Evolutionary conservation across 129 eudicot species (phyloP), one percentile per base, ranked within the genome.

Genomic region (Helianthus tuberosus): DNA sequence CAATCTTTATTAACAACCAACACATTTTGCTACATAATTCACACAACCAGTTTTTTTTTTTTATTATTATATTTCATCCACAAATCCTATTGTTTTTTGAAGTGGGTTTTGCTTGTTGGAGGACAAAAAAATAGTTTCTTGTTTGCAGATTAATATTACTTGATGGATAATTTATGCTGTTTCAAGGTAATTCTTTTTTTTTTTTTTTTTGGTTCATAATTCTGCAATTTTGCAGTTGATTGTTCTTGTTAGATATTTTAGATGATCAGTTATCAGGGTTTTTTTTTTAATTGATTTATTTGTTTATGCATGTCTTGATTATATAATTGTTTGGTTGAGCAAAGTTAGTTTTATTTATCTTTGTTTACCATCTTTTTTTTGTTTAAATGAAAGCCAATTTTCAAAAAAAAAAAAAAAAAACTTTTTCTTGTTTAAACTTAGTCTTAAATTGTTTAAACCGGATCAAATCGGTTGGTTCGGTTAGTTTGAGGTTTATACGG

Each of bases 81-180:
- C 6, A 36, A 69, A 64, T 36, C 57, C 62, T 53, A 23, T 44
- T 73, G 72, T 41, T 61, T 43, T 68, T 53, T 64, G 47, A 84
- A 51, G 64, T 70, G 77, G 82, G 77, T 71, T 71, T 75, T 72
- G 68, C 69, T 46, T 75, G 67, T 81, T 80, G 75, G 85, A 80
- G 75, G 85, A 32, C 61, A 70, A 73, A 38, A 27, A 57, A 49
- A 43, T 43, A 46, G 76, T 69, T 72, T 75, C 57, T 70, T n/a
- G 36, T n/a, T 39, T 77, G 63, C 77, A 76, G 77, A 78, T 50
- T 65, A 49, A 54, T 61, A 0, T 43, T 43, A 8, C 8, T 43
- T 76, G 77, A 87, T 87, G 92, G 92, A 73, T 9, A 71, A 77
- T 41, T 79, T 84, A 58, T 78, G 81, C 76, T 84, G 85, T 75